Conservation (phyloP, 1,284 basidiomycete genomes). For the Moesziomyces antarcticus region DNA sequence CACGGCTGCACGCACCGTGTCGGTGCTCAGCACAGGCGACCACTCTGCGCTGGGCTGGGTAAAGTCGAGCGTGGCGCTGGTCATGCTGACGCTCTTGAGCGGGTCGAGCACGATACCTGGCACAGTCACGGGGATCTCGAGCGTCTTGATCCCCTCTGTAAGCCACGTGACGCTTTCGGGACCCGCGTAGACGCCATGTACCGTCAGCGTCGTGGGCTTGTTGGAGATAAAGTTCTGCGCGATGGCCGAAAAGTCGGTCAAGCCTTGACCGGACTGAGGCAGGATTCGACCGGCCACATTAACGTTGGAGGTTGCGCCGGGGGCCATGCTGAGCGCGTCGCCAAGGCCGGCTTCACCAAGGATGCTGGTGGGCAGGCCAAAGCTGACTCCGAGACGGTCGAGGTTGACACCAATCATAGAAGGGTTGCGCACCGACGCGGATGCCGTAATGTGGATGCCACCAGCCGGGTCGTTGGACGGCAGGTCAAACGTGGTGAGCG, state of each 20-base stretch:
- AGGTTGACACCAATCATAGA: conserved; percentile 80
- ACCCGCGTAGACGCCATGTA: conserved; percentile 76
- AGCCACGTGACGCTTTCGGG: conserved; percentile 76
- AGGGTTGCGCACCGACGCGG: conserved; percentile 76
- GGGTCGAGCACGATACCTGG: conserved; percentile 77
- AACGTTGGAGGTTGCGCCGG: conserved; percentile 72
- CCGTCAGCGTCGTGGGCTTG: conserved; percentile 73
- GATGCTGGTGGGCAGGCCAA: conserved; percentile 72
- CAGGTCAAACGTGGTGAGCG: conserved; percentile 77
- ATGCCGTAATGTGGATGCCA: conserved; percentile 76
- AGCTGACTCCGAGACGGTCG: conserved; percentile 75
- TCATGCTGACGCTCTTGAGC: conserved; percentile 76
- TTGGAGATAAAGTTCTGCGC: conserved; percentile 81
- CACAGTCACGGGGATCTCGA: conserved; percentile 74
- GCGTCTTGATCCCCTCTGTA: conserved; percentile 77
- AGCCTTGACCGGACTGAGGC: conserved; percentile 73
- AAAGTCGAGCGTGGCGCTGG: conserved; percentile 75
- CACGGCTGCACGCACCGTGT: conserved; percentile 75
- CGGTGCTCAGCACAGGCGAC: conserved; percentile 73
- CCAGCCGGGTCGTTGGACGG: conserved; percentile 78
- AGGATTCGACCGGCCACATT: conserved; percentile 76
- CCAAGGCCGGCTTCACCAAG: conserved; percentile 74
- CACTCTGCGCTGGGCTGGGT: conserved; percentile 71
- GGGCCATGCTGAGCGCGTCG: conserved; percentile 72
- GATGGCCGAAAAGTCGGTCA: conserved; percentile 74